Evolutionary conservation across 2,329 filamentous ascomycete species (phyloP), one percentile per base, ranked within the genome.

Genomic region (Mycosphaerelloides madeirae): DNA sequence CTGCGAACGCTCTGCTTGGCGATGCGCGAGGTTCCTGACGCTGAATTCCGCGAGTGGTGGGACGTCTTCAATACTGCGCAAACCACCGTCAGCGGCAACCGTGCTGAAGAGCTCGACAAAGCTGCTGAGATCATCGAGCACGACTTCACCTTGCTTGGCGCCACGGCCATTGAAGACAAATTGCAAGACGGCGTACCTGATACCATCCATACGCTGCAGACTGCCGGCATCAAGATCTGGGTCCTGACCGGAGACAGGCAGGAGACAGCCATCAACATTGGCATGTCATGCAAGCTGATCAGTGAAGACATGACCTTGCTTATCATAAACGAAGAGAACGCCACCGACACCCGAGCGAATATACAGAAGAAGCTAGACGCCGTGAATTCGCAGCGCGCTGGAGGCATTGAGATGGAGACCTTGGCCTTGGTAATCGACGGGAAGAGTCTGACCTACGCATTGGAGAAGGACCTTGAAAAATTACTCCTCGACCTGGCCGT

Each of bases 221-320:
- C 90, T 53, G 93, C 94, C 18, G 91, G 90, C 41, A 97, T 98
- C 75, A 98, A 98, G 70, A 84, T 98, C 43, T 98, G 93, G 93
- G 93, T 98, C 15, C 69, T 98, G 66, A 98, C 93, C 31, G 93
- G 93, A 58, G 93, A 98, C 73, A 81, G 93, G 59, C 94, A 98
- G 69, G 93, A 98, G 68, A 98, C 93, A 20, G 93, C 93, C 44
- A 98, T 98, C 78, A 98, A 98, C 66, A 98, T 98, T 56, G 93
- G 94, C 53, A 98, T 98, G 93, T 96, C 89, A 65, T 98, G 93
- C 71, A 97, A 97, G 70, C 78, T 98, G 38, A 87, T 98, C 49
- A 95, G 89, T 55, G 93, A 98, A 68, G 94, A 98, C 59, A 98
- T 98, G 93, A 95, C 93, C 62, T 77, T 98, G 9, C 73, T 98